Conservation (phyloP, 805 yeast species). For the Lipomyces japonicus region DNA sequence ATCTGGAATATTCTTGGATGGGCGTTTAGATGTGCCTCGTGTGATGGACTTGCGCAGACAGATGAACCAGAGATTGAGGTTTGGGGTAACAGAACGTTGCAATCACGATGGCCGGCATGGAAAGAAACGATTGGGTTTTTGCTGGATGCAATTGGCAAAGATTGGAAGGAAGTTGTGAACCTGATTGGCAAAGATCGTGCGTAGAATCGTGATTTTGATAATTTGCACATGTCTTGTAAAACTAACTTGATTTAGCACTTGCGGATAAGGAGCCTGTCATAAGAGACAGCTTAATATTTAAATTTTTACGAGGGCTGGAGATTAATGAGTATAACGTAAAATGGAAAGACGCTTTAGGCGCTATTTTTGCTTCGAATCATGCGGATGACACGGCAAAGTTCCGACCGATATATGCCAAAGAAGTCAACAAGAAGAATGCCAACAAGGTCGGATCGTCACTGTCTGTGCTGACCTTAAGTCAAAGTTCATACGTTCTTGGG, state of each 20-base stretch:
- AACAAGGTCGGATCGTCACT: background rate
- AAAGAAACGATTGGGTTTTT: conserved; percentile 1
- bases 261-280: background rate
- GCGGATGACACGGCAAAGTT: conserved; percentile 5
- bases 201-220: background rate
- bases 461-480: no score
- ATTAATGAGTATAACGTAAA: background rate
- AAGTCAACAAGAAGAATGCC: conserved; percentile 9
- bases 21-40: conserved; percentile 22
- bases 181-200: background rate
- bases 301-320: conserved; percentile 5
- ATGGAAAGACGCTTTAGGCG: conserved; percentile 20
- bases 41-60: background rate
- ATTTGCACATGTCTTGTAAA: background rate
- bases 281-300: conserved; percentile 1
- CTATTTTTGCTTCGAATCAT: conserved; percentile 12
- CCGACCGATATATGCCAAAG: conserved; percentile 12
- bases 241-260: background rate
- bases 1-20: conserved; percentile 21
- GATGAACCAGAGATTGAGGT: background rate
- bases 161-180: conserved; percentile 10
- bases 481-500: background rate
- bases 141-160: conserved; percentile 9
- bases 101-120: conserved; percentile 21
- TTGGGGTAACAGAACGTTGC: conserved; percentile 3